Conservation (phyloP, 2,329 filamentous ascomycete genomes). For the Cryphonectria radicalis region DNA sequence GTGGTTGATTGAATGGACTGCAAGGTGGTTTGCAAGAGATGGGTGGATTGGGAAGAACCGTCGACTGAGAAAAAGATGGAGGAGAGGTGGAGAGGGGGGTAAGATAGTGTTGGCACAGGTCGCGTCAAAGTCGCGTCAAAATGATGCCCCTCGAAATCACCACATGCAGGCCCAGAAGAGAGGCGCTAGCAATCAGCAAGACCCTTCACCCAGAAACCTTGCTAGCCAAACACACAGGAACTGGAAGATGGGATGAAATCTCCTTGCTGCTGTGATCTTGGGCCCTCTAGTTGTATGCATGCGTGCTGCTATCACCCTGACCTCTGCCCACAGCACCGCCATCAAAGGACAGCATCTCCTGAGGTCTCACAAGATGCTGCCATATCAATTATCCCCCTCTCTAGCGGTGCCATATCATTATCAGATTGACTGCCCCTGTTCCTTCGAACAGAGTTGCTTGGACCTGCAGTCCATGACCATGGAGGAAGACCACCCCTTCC, state of each 20-base stretch:
- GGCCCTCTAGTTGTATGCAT: background rate
- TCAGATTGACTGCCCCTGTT: no score
- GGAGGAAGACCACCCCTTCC: background rate
- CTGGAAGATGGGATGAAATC: background rate
- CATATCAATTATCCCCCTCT: background rate
- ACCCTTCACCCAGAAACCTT: background rate
- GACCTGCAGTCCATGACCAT: background rate
- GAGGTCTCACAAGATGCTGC: background rate
- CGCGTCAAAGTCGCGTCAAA: slow-evolving; percentile 2
- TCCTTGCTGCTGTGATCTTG: background rate
- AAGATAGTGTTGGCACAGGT: background rate
- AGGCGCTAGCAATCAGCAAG: background rate
- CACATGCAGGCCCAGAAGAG: background rate
- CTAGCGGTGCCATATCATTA: background rate
- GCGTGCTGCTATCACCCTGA: background rate
- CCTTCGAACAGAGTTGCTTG: background rate
- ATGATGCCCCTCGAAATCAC: background rate
- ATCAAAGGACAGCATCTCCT: background rate
- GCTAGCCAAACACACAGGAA: background rate
- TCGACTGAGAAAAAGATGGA: background rate
- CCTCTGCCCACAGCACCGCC: background rate
- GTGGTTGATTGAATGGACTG: background rate
- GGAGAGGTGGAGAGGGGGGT: background rate
- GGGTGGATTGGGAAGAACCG: background rate
- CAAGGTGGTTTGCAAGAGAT: background rate